A percentile compares a stretch with the other conserved stretches of the same genome.
Conservation (phyloP, 1,284 basidiomycete genomes). For the Sporisorium sorghi region DNA sequence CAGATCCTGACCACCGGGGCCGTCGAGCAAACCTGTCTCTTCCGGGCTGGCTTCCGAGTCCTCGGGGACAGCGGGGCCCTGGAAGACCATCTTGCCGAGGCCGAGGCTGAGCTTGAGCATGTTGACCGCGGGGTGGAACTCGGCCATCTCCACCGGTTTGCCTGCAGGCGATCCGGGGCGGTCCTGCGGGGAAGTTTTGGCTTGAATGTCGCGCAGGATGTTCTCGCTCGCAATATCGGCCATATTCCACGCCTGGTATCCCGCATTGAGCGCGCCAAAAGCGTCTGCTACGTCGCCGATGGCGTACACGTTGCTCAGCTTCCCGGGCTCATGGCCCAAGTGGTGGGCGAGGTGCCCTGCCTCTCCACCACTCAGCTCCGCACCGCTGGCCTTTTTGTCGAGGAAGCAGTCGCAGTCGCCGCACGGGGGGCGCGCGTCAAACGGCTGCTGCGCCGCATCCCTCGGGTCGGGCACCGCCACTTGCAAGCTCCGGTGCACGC, state of each 20-base stretch:
- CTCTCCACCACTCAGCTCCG: constrained; percentile 29
- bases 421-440: constrained; percentile 61
- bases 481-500: constrained; percentile 61
- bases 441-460: constrained; percentile 26
- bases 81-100: constrained; percentile 61
- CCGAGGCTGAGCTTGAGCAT: constrained; percentile 66
- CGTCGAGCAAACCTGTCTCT: constrained; percentile 32
- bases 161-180: neutral
- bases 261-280: constrained; percentile 53
- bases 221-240: constrained; percentile 43
- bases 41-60: constrained; percentile 31
- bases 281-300: constrained; percentile 53
- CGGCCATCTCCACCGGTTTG: constrained; percentile 26
- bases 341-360: constrained; percentile 28
- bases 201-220: constrained; percentile 49
- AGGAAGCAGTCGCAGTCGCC: constrained; percentile 69
- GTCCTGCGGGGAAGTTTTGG: constrained; percentile 15
- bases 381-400: constrained; percentile 60
- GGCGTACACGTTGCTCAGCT: constrained; percentile 35
- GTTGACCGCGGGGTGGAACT: constrained; percentile 60
- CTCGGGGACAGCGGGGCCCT: constrained; percentile 50
- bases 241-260: constrained; percentile 52
- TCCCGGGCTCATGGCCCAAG: constrained; percentile 25
- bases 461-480: constrained; percentile 59
- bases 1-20: constrained; percentile 14